Percentiles rank a stretch among this genome's conserved stretches.
Evolutionary conservation across 2,329 filamentous ascomycete genomes (phyloP).

Genomic region (Rosellinia necatrix): DNA sequence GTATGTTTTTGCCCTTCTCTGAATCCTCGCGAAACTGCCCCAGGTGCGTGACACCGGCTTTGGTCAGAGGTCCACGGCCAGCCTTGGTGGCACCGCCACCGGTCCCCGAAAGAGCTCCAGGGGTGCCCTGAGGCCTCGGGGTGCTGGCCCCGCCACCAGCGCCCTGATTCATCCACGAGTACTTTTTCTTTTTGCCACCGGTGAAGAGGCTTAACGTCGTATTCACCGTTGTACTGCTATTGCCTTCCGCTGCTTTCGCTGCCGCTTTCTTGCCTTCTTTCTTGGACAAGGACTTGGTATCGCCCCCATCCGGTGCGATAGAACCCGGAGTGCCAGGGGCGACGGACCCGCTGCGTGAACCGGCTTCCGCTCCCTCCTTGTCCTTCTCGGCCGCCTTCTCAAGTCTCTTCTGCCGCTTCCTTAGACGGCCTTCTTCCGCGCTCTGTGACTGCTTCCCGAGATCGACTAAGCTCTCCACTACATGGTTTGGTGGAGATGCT

Average conservation of each 20-base stretch:
- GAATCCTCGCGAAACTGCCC: constrained; percentile 81
- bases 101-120: constrained; percentile 43
- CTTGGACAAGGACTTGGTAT: constrained; percentile 73
- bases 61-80: constrained; percentile 51
- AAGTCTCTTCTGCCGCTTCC: constrained; percentile 67
- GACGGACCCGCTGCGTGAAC: constrained; percentile 59
- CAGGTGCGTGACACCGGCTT: constrained; percentile 64
- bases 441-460: constrained; percentile 69
- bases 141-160: constrained; percentile 57
- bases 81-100: constrained; percentile 39
- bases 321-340: constrained; percentile 66
- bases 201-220: constrained; percentile 76
- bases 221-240: constrained; percentile 77
- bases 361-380: constrained; percentile 50
- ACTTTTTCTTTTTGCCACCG: constrained; percentile 68
- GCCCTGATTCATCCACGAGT: constrained; percentile 73
- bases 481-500: constrained; percentile 55
- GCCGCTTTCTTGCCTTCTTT: constrained; percentile 83
- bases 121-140: constrained; percentile 41
- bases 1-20: constrained; percentile 76
- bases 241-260: constrained; percentile 74
- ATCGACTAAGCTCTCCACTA: constrained; percentile 60
- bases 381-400: constrained; percentile 53
- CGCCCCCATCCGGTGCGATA: constrained; percentile 63
- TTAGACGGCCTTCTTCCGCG: constrained; percentile 72